Percentiles rank a stretch among this genome's conserved stretches.
Evolutionary conservation across 768 basidiomycete genomes (phyloP).

Genomic region (Gloeophyllum trabeum): DNA sequence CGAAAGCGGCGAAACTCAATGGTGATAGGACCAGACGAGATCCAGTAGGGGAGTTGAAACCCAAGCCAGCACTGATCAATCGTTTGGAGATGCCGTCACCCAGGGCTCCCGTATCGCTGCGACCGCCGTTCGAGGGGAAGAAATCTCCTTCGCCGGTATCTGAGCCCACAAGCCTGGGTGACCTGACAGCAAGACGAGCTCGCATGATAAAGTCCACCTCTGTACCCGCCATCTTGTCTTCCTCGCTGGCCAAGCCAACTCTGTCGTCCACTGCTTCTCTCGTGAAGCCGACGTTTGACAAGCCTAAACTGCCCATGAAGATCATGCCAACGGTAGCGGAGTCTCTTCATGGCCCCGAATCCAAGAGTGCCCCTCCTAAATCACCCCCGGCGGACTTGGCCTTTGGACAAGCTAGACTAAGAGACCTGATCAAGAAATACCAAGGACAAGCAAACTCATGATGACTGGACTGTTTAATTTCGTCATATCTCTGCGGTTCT

Average conservation of each 20-base stretch:
- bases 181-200: constrained; percentile 11
- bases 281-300: constrained; percentile 30
- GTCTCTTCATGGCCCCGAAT: constrained; percentile 3
- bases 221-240: constrained; percentile 58
- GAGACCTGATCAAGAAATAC: constrained; percentile 77
- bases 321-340: constrained; percentile 26
- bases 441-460: constrained; percentile 43
- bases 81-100: neutral
- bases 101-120: neutral
- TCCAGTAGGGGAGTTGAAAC: too few species aligned
- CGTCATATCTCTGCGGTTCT: too few species aligned
- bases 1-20: neutral
- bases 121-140: neutral
- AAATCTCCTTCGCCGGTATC: neutral
- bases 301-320: constrained; percentile 15
- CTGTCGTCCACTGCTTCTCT: constrained; percentile 71
- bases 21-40: too few species aligned
- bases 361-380: constrained; percentile 3
- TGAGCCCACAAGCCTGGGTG: neutral
- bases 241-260: constrained; percentile 62
- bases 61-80: neutral
- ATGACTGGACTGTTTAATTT: too few species aligned
- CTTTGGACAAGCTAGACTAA: constrained; percentile 67
- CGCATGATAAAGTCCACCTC: constrained; percentile 49
- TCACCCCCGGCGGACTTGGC: constrained; percentile 34